Conservation (phyloP, 139 green algal genomes). For the Gonium pectorale region DNA sequence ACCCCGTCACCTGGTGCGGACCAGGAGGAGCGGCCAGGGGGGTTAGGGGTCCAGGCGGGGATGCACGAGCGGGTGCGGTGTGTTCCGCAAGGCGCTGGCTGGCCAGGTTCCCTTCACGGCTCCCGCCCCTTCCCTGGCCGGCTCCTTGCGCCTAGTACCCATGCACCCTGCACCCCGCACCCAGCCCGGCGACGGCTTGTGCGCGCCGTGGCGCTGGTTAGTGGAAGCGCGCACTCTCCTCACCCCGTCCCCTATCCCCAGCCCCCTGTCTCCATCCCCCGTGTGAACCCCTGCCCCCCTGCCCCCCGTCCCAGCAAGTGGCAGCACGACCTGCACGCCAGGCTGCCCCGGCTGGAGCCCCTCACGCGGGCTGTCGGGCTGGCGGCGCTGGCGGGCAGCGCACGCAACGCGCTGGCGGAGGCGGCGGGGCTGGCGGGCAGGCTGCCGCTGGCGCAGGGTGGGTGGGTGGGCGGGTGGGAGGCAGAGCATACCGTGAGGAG, state of each 20-base stretch:
- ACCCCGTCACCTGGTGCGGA: slow-evolving; percentile 24
- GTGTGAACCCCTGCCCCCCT: neutral
- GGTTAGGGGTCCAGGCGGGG: no score
- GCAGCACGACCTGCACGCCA: neutral
- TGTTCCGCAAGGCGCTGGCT: neutral
- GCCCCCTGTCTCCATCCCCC: neutral
- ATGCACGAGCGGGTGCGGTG: neutral
- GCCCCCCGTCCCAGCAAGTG: neutral
- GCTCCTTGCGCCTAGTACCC: neutral
- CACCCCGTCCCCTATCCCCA: neutral
- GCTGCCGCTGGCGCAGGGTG: neutral
- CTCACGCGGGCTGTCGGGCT: neutral
- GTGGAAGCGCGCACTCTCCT: neutral
- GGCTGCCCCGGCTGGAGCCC: neutral
- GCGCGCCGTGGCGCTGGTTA: neutral
- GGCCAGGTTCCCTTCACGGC: neutral
- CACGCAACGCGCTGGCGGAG: neutral
- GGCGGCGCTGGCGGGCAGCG: neutral
- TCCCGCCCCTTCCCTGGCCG: neutral
- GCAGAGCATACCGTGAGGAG: no score
- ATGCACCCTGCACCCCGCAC: neutral
- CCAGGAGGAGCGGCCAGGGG: neutral
- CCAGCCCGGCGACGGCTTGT: neutral
- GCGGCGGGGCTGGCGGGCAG: neutral
- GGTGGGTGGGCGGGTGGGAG: neutral